Base-by-base conservation (phyloP, 2,329 filamentous ascomycete genomes). In the Catunica adiposa region DNA sequence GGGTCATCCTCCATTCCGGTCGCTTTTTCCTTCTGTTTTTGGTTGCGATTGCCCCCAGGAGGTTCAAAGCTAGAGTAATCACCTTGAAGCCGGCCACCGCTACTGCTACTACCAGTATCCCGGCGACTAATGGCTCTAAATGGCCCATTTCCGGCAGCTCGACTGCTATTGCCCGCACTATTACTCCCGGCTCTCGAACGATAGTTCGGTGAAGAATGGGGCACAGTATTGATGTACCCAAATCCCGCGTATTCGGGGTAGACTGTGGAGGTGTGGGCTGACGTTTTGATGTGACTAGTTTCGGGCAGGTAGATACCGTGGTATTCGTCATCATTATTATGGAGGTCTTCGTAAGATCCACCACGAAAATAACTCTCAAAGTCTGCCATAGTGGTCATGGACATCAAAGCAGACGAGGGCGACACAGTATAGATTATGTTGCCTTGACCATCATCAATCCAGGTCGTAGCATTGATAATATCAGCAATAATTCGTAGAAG, bases 21-120 rank as follows among this genome's bases (percentile, higher is more conserved):
- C 22, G 51, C 51, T 17, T 40, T 38, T 8, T 53, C 31, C 34
- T 53, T 53, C 25, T 53, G 51, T 15, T 53, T 53, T 15, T 34
- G 29, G 34, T 53, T 40, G 17, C 37, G 31, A 25, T 25, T 25
- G 8, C 51, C 51, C 11, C 44, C 22, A 8, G 20, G 17, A 5
- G 17, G 17, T 25, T 48, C 44, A 48, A 20, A 26, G n/a, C 22
- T 20, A 11, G 44, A 48, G 26, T 11, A 25, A 9, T 48, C 44
- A 3, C 31, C 17, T 6, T 34, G 20, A 22, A n/a, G n/a, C 3
- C 51, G 23, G 8, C 34, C 31, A 15, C 51, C 20, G 31, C 51
- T 53, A 23, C 51, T 40, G 15, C 29, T 25, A 40, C 6, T 23
- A 8, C n/a, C 51, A 15, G 20, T 40, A n/a, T 40, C 23, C 23